Conservation (phyloP, 768 basidiomycete species). For the Suillus decipiens region DNA sequence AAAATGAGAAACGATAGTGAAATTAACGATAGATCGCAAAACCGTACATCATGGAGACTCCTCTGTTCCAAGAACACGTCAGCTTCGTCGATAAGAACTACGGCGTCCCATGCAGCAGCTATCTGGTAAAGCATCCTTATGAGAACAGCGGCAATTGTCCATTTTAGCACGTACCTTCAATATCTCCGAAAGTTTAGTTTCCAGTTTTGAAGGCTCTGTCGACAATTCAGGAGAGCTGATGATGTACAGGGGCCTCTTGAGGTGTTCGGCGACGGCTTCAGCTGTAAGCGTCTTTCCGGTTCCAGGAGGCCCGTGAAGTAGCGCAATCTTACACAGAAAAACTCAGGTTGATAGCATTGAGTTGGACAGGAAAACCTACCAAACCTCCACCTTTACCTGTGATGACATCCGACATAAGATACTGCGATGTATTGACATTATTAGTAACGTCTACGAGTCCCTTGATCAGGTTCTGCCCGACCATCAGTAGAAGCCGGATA, state of each 20-base stretch:
- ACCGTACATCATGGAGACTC: slow-evolving; percentile 38
- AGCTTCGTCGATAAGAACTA: slow-evolving; percentile 56
- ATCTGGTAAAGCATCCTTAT: slow-evolving; percentile 48
- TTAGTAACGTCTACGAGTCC: slow-evolving; percentile 28
- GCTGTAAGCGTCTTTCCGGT: slow-evolving; percentile 59
- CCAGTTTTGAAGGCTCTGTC: slow-evolving; percentile 44
- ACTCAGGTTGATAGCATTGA: background rate
- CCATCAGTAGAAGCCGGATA: slow-evolving; percentile 35
- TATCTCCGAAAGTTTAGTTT: slow-evolving; percentile 36
- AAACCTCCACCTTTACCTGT: slow-evolving; percentile 63
- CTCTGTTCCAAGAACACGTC: slow-evolving; percentile 14
- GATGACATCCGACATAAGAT: slow-evolving; percentile 49
- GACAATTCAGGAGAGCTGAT: slow-evolving; percentile 59
- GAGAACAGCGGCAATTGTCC: background rate
- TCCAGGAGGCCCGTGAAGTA: slow-evolving; percentile 28
- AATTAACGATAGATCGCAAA: background rate
- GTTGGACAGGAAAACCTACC: slow-evolving; percentile 42
- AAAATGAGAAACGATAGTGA: background rate
- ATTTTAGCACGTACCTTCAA: slow-evolving; percentile 16
- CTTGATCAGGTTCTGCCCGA: slow-evolving; percentile 23
- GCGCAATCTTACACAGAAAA: slow-evolving; percentile 18
- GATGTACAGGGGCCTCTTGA: slow-evolving; percentile 51
- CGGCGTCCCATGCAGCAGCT: slow-evolving; percentile 59
- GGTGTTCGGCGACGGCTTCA: slow-evolving; percentile 59
- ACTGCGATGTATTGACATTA: slow-evolving; percentile 21